phyloP scores from a whole-genome alignment of 148 eudicot species.

The Chenopodium album region DNA sequence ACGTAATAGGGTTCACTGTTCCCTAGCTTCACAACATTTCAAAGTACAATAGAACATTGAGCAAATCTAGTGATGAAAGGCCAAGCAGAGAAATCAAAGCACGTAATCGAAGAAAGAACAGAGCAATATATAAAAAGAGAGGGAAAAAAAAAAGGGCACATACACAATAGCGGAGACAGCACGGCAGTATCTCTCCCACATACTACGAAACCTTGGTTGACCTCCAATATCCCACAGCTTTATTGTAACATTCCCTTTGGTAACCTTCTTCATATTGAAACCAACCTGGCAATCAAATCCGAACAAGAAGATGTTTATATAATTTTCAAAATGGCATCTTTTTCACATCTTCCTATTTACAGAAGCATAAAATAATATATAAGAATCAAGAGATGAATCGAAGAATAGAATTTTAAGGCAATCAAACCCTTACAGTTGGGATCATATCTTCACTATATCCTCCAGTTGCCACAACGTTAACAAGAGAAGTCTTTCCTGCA shows the following conservation, averaged over 20 bases:
- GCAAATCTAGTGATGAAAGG: neutral
- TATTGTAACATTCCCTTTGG: slow-evolving; percentile 96
- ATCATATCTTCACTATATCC: slow-evolving; percentile 99
- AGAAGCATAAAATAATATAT: neutral
- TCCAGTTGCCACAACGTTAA: slow-evolving; percentile 96
- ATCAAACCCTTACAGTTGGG: slow-evolving; percentile 70
- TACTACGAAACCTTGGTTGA: slow-evolving; percentile 97
- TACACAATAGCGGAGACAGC: slow-evolving; percentile 99
- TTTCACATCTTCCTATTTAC: neutral
- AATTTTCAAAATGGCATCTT: neutral
- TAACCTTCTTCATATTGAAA: slow-evolving; percentile 93
- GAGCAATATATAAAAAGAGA: neutral
- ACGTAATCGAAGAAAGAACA: neutral
- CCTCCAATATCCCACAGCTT: slow-evolving; percentile 99
- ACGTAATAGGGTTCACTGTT: neutral
- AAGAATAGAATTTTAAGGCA: neutral
- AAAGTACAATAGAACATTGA: neutral
- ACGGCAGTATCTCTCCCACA: slow-evolving; percentile 99
- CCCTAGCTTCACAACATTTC: neutral
- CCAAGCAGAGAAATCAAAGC: neutral
- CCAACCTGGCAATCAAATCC: slow-evolving; percentile 63
- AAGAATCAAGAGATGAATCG: neutral
- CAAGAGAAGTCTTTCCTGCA: slow-evolving; percentile 98
- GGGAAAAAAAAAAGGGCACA: slow-evolving; percentile 27
- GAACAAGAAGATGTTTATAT: neutral